These are phyloP conservation scores for Turritis glabra DNA, from an alignment of 345 rosid species.

Conservation along the genomic window DNA sequence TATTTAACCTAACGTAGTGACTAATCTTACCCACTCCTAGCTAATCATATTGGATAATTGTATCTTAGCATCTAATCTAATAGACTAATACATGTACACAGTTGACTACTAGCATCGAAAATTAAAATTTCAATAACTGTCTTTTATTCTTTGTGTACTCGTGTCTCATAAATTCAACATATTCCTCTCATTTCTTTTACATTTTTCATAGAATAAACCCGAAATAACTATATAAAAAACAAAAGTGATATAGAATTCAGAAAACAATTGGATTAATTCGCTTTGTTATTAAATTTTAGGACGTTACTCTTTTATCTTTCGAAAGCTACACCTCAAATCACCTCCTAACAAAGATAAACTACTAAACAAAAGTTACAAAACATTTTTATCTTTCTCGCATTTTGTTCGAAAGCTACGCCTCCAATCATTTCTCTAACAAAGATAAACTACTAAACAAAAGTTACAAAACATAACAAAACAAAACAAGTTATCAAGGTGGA, in stretches of 20 bases:
- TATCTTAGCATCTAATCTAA: background rate
- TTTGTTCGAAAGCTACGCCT: constrained; percentile 7
- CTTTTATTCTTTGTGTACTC: background rate
- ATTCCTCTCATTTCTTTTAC: background rate
- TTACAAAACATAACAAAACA: background rate
- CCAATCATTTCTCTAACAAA: background rate
- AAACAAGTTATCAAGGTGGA: constrained; percentile 1
- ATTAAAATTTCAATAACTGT: background rate
- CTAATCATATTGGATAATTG: background rate
- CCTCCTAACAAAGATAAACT: no score
- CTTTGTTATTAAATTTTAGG: background rate
- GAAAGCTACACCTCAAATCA: background rate
- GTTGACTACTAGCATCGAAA: background rate
- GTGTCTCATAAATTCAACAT: background rate
- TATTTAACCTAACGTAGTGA: background rate
- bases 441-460: no score
- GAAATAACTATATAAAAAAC: background rate
- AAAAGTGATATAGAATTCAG: background rate
- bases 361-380: background rate
- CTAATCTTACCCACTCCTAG: background rate
- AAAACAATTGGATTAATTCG: background rate
- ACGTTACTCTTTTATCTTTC: constrained; percentile 15
- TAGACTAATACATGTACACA: no score
- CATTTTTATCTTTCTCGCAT: constrained; percentile 4
- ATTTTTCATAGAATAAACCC: background rate